phyloP scores from a whole-genome alignment of 2,329 filamentous ascomycete genomes.

The Alternaria sp. region DNA sequence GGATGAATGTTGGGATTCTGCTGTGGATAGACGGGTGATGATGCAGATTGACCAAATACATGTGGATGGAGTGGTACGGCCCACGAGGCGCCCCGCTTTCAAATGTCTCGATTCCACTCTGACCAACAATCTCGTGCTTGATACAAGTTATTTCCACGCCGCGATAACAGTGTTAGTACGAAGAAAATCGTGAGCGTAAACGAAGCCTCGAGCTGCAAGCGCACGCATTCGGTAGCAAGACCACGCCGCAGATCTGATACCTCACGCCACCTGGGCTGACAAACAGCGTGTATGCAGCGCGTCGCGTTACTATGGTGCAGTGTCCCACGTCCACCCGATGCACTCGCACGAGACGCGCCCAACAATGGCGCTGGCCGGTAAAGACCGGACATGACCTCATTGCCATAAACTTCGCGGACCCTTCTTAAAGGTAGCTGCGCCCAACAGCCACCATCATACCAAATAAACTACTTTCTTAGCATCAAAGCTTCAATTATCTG shows the following conservation, averaged over 20 bases:
- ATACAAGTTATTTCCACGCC: background rate
- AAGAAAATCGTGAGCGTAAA: background rate
- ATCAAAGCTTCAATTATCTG: slow-evolving; percentile 4
- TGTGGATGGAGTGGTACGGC: background rate
- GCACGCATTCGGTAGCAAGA: slow-evolving; percentile 1
- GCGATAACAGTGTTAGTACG: background rate
- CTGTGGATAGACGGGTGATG: background rate
- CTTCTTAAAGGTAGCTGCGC: slow-evolving; percentile 23
- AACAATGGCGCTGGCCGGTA: slow-evolving; percentile 21
- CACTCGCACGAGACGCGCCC: slow-evolving; percentile 15
- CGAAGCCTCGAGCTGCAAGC: slow-evolving; percentile 1
- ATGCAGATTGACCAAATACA: background rate
- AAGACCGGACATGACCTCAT: slow-evolving; percentile 23
- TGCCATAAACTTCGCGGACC: slow-evolving; percentile 4
- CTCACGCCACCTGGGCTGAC: slow-evolving; percentile 38
- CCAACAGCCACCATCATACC: slow-evolving; percentile 22
- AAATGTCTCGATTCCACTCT: background rate
- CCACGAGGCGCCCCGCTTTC: background rate
- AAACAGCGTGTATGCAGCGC: slow-evolving; percentile 19
- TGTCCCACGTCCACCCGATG: slow-evolving; percentile 17
- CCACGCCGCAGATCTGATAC: background rate
- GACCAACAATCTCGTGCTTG: background rate
- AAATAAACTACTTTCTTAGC: slow-evolving; percentile 8
- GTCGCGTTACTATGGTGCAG: slow-evolving; percentile 24
- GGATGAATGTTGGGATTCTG: background rate